A percentile compares a stretch with the other conserved stretches of the same genome.
phyloP scores from a whole-genome alignment of 225 moss, liverwort and hornwort genomes.

The Sphagnum contortum region DNA sequence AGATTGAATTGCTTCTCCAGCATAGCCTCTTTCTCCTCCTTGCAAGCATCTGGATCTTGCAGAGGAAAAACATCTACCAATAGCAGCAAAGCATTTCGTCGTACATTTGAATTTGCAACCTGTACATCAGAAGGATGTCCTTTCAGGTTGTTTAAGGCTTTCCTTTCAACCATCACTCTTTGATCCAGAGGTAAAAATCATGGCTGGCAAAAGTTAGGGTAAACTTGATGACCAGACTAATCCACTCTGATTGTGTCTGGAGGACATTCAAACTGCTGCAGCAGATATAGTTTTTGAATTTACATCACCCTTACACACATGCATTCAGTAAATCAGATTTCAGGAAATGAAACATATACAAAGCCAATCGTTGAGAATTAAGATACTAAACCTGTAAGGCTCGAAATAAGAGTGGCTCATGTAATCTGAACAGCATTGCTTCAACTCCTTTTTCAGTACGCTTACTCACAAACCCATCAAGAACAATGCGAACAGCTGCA shows the following conservation, averaged over 20 bases:
- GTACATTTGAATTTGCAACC: slow-evolving; percentile 51
- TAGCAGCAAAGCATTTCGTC: slow-evolving; percentile 40
- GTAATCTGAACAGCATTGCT: slow-evolving; percentile 47
- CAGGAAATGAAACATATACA: no score
- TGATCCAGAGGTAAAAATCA: no score
- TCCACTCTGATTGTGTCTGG: no score
- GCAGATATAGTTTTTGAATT: no score
- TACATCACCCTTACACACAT: no score
- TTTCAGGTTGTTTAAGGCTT: no score
- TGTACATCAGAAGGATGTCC: slow-evolving; percentile 7
- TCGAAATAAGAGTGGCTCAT: slow-evolving; percentile 43
- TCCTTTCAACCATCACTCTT: no score
- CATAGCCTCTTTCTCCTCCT: slow-evolving; percentile 44
- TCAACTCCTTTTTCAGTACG: slow-evolving; percentile 54
- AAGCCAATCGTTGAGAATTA: no score
- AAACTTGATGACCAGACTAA: no score
- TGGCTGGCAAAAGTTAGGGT: no score
- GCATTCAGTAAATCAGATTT: no score
- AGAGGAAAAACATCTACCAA: slow-evolving; percentile 49
- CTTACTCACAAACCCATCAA: slow-evolving; percentile 31
- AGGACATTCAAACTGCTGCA: no score
- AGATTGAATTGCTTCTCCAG: slow-evolving; percentile 38
- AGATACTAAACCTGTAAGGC: slow-evolving; percentile 28
- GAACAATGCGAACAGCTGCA: slow-evolving; percentile 32
- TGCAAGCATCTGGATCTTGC: slow-evolving; percentile 40